A percentile compares a stretch with the other conserved stretches of the same genome.
Conservation (phyloP, 2,329 filamentous ascomycete genomes). For the Ilyonectria sp. region DNA sequence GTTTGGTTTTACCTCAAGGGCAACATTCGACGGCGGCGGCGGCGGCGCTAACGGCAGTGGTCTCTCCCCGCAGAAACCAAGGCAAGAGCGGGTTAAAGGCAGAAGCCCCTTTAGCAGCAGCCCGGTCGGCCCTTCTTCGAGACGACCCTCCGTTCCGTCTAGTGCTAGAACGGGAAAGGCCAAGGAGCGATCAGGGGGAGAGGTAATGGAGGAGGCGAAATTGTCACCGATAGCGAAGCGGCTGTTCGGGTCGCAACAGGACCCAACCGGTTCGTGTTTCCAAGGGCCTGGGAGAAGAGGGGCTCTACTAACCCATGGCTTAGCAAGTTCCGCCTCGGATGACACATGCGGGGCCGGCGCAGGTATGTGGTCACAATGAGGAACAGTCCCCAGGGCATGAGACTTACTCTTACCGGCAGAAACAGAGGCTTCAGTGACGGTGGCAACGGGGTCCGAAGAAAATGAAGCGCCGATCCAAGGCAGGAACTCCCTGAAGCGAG, state of each 20-base stretch:
- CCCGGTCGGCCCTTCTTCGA: neutral
- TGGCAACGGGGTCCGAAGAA: too few species aligned
- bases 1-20: neutral
- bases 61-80: neutral
- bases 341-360: too few species aligned
- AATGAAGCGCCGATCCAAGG: too few species aligned
- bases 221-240: neutral
- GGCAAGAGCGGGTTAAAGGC: neutral
- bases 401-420: too few species aligned
- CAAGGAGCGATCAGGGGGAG: neutral
- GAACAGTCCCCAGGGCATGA: too few species aligned
- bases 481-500: too few species aligned
- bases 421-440: too few species aligned
- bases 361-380: too few species aligned
- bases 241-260: neutral
- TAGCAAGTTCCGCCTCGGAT: too few species aligned
- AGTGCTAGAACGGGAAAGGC: neutral
- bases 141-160: neutral
- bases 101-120: neutral
- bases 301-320: too few species aligned
- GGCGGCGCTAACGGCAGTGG: neutral
- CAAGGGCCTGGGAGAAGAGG: too few species aligned
- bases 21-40: neutral
- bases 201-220: neutral
- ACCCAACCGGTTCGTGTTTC: neutral